Base-by-base conservation (phyloP, 345 rosid species). In the Gossypium raimondii region DNA sequence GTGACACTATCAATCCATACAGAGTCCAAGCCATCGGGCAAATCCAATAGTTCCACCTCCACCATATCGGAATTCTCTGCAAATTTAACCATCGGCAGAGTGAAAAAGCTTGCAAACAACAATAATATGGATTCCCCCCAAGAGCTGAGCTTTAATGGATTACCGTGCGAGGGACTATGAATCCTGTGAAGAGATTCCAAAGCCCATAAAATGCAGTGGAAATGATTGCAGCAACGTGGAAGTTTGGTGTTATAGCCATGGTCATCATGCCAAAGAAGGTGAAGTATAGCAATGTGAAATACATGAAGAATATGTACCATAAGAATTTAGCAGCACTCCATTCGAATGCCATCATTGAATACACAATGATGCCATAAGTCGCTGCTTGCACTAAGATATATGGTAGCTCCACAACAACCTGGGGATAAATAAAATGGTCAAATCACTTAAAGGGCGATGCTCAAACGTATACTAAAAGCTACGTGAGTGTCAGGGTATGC, bases 201-300 rank as follows among this genome's bases (percentile, higher is more conserved):
- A 86, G 12, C n/a, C 77, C 80, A 60, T 78, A 88, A 68, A 87
- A 86, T 60, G 84, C 89, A 34, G 85, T 69, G 16, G 91, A 86
- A 67, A 84, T 75, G 12, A 90, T 82, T 77, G 81, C 59, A 20
- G 90, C 85, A 38, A 87, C 82, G 79, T 85, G 86, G 83, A 81
- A 83, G 67, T 88, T 88, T 3, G 95, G 95, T 2, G 93, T 87
- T 75, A 87, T 70, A 3, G 89, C 89, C 9, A 88, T 86, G 8
- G 85, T 38, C 93, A 90, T 86, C 93, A 89, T 89, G 13, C 93
- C 95, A 2, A 87, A 87, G 80, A 73, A 89, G 75, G 95, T 86
- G 88, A 87, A 90, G 81, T 88, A 87, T 50, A 90, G 73, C 24
- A 90, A 68, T 4, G 95, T 85, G 79, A 85, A 82, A 80, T 74